Conservation (phyloP, 495 filamentous ascomycete genomes). For the Penicillium mononematosum region DNA sequence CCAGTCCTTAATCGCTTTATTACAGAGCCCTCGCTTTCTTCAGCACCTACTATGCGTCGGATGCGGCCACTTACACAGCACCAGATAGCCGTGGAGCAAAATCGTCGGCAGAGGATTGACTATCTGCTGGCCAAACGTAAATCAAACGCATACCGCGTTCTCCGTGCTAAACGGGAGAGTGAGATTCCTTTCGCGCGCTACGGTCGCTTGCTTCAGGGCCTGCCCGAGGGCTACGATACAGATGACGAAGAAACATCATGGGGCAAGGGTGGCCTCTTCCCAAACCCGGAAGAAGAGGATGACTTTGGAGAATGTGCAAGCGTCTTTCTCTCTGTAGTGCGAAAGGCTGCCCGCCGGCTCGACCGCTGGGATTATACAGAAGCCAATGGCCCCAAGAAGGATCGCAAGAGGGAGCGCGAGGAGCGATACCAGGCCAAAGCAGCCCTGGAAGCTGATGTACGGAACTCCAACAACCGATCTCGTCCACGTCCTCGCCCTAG, state of each 20-base stretch:
- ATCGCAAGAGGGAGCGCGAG: slow-evolving; percentile 45
- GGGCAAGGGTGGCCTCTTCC: slow-evolving; percentile 68
- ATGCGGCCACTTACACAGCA: slow-evolving; percentile 86
- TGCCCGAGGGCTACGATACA: slow-evolving; percentile 75
- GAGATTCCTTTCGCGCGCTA: slow-evolving; percentile 63
- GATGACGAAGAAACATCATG: slow-evolving; percentile 65
- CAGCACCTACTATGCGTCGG: slow-evolving; percentile 46
- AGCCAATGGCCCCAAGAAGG: slow-evolving; percentile 46
- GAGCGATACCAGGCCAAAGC: slow-evolving; percentile 40
- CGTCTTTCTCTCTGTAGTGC: slow-evolving; percentile 68
- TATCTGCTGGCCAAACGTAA: slow-evolving; percentile 77
- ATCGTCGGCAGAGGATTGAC: slow-evolving; percentile 82
- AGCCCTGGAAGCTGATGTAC: slow-evolving; percentile 27
- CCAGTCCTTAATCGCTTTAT: slow-evolving; percentile 50
- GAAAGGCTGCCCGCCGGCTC: slow-evolving; percentile 67
- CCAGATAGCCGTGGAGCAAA: slow-evolving; percentile 87
- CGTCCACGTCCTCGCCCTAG: slow-evolving; percentile 23
- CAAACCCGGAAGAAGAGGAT: slow-evolving; percentile 61
- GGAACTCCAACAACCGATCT: slow-evolving; percentile 23
- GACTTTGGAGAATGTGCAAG: slow-evolving; percentile 79
- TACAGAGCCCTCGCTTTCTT: slow-evolving; percentile 37
- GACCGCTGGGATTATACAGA: slow-evolving; percentile 66
- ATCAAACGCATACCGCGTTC: slow-evolving; percentile 58
- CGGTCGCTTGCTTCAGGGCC: slow-evolving; percentile 62
- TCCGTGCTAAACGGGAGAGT: slow-evolving; percentile 57